Evolutionary conservation across 148 eudicot genomes (phyloP).

Genomic region (Rhododendron ferrugineum): DNA sequence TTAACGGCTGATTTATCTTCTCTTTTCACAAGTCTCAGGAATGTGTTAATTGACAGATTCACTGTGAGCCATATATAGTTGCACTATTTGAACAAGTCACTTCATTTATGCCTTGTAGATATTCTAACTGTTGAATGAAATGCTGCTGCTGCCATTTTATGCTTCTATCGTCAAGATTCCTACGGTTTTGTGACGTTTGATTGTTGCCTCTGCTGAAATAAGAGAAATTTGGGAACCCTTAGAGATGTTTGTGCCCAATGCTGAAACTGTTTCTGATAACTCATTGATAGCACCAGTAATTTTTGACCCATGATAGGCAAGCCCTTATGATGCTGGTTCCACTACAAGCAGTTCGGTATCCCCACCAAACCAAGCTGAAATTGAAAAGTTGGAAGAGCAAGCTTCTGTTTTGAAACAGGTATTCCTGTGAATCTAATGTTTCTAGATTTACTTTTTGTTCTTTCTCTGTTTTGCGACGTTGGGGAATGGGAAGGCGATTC

Average conservation of each 20-base stretch:
- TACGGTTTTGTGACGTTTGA: background rate
- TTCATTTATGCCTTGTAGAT: background rate
- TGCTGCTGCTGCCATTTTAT: background rate
- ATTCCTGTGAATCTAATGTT: slow-evolving; percentile 7
- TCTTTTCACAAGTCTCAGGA: background rate
- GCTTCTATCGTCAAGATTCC: background rate
- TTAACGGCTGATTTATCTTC: background rate
- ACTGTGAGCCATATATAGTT: no score
- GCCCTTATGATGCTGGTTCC: slow-evolving; percentile 30
- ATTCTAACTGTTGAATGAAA: background rate
- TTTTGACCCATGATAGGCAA: slow-evolving; percentile 20
- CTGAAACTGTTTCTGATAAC: background rate
- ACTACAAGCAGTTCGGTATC: slow-evolving; percentile 31
- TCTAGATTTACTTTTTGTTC: background rate
- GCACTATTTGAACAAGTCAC: background rate
- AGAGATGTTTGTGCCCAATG: background rate
- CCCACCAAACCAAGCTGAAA: slow-evolving; percentile 48
- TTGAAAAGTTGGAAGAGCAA: slow-evolving; percentile 60
- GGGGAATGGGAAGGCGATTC: background rate
- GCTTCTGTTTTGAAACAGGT: slow-evolving; percentile 59
- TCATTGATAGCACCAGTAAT: background rate
- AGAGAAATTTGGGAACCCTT: background rate
- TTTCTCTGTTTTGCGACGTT: background rate
- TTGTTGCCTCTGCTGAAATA: background rate
- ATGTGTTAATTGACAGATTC: slow-evolving; percentile 1